Percentiles rank a stretch among this genome's conserved stretches.
phyloP scores from a whole-genome alignment of 78 protist genomes.

The Thecamonas trahens region DNA sequence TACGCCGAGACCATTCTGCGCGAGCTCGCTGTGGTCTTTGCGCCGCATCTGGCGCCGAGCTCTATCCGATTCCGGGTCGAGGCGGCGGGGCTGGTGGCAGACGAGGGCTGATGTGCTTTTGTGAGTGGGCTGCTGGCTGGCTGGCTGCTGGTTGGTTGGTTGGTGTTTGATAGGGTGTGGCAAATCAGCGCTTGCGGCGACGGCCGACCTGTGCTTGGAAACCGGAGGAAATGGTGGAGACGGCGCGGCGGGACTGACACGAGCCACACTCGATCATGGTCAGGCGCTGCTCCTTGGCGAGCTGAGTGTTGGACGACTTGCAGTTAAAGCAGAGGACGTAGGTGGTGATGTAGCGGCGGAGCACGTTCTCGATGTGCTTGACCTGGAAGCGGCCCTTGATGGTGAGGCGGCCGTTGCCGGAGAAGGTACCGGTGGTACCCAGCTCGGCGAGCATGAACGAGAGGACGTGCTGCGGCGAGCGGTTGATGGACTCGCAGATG shows the following conservation, averaged over 20 bases:
- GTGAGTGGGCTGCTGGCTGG: neutral
- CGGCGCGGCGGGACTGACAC: slow-evolving; percentile 64
- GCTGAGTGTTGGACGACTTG: slow-evolving; percentile 57
- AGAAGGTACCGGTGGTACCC: slow-evolving; percentile 84
- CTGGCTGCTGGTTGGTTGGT: neutral
- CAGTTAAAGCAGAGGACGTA: slow-evolving; percentile 82
- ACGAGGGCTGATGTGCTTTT: neutral
- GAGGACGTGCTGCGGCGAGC: slow-evolving; percentile 67
- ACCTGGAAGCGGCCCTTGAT: slow-evolving; percentile 71
- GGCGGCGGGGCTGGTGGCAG: neutral
- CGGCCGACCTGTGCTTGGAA: slow-evolving; percentile 36
- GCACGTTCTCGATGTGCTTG: slow-evolving; percentile 74
- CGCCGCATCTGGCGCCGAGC: neutral
- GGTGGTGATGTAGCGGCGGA: slow-evolving; percentile 71
- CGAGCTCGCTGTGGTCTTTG: neutral
- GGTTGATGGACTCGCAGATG: slow-evolving; percentile 66
- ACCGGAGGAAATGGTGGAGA: slow-evolving; percentile 65
- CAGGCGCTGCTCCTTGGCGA: slow-evolving; percentile 61
- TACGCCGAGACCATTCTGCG: neutral
- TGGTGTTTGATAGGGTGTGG: neutral
- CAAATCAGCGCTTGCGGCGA: neutral
- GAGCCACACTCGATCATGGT: slow-evolving; percentile 59
- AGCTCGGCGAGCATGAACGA: slow-evolving; percentile 73
- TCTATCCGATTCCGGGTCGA: neutral
- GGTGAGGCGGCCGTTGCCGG: slow-evolving; percentile 65